Evolutionary conservation across 1,284 basidiomycete genomes (phyloP), one percentile per base, ranked within the genome.

Genomic region (Trametes versicolor): DNA sequence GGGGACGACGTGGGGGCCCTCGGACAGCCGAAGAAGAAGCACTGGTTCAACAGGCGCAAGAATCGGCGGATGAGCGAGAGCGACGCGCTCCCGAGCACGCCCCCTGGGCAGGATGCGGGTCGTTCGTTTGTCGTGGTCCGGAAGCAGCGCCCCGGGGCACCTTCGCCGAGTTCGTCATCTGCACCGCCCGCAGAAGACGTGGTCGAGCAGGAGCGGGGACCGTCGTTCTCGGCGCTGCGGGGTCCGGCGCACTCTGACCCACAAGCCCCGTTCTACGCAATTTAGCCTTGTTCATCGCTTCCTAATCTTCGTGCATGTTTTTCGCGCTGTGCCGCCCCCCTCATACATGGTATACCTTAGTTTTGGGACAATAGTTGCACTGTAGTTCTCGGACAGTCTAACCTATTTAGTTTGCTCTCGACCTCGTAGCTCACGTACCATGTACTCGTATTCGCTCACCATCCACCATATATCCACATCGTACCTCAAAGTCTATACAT

Each of bases 41-140:
- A 84, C 37, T 93, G 91, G 91, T 91, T 85, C 73, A 85, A 86
- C 56, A 70, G 91, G 41, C 81, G 87, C 39, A 84, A 86, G 69
- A 82, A 81, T 69, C 82, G 90, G 54, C 83, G 85, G 41, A 83
- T 88, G 68, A 90, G 83, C 69, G 89, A 90, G 58, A 85, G 84
- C 19, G 78, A 81, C 55, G 65, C 50, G 56, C 67, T 67, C 60
- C 62, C 72, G 68, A 72, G 53, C 65, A 70, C 68, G 60, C 70
- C 72, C 47, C 71, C 73, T 48, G 75, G 78, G 6, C 81, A 80
- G 57, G 80, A 79, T 60, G 69, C 79, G 21, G 81, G 81, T 13
- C 80, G 87, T 65, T 91, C 90, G 45, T 92, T 92, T 70, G 88
- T 91, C 23, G 90, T 93, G 27, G 85, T 92, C 36, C 80, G 90